Base-by-base conservation (phyloP, 148 eudicot species). In the Vaccinium vitisidaea region DNA sequence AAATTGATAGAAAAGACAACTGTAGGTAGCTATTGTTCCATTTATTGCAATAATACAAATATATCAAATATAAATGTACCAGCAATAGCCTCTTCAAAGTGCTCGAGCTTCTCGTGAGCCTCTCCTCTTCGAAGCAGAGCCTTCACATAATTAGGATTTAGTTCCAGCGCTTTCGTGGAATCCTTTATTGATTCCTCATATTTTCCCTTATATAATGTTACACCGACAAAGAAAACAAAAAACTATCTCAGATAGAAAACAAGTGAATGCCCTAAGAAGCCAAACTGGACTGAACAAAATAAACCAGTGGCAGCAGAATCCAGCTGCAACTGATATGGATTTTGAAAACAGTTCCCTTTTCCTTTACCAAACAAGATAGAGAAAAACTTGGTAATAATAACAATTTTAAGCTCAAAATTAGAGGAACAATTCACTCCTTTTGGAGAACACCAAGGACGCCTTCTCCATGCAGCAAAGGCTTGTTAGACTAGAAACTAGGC, bases 81-180 rank as follows among this genome's bases (percentile, higher is more conserved):
- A 84, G 94, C 90, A 87, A 97, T 94, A 58, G 98, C 92, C 79
- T 95, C 98, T 48, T 97, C 99, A 90, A 88, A 97, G 84, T 94
- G 93, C 82, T 95, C 98, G 87, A 97, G 98, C 89, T 94, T 97
- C 85, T 94, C 98, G 54, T 90, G 90, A 79, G 98, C 99, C 82
- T 97, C 98, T 61, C 87, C 99, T 88, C 98, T 92, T 86, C 98
- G 92, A 58, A 92, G 63, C 75, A 95, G 89, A 56, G 96, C 96
- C 86, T 97, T 97, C 39, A 90, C 85, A 84, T 97, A 97, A 61
- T 85, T 83, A 58, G 98, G 96, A 86, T 95, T 95, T 43, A 94
- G 89, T 76, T 97, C 98, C 82, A 97, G 84, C 39, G 99, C 97
- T 84, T 94, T 95, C 30, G 98, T 90, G 85, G 96, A 95, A 81